These are phyloP conservation scores for Starmerella geochares DNA, from an alignment of 805 yeast species.

Conservation along the genomic window DNA sequence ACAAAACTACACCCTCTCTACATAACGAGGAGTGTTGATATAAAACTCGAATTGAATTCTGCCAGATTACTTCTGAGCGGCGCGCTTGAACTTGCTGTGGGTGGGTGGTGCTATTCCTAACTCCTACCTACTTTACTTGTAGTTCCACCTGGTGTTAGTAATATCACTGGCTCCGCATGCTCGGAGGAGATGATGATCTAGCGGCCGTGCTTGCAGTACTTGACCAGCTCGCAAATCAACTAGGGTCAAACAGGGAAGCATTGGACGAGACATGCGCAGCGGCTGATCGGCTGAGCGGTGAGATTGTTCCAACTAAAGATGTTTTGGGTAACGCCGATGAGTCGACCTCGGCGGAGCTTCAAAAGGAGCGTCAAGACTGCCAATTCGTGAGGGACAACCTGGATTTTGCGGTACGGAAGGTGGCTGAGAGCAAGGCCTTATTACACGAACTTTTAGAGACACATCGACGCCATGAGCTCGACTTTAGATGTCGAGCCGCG, in stretches of 20 bases:
- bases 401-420: background rate
- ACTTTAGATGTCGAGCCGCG: constrained; percentile 5
- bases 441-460: constrained; percentile 6
- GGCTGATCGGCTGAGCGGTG: constrained; percentile 24
- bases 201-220: constrained; percentile 24
- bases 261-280: constrained; percentile 19
- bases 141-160: background rate
- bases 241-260: constrained; percentile 22
- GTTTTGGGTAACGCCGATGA: constrained; percentile 11
- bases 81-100: too few relatives aligned
- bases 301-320: constrained; percentile 14
- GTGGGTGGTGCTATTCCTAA: too few relatives aligned
- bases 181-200: constrained; percentile 27
- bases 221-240: constrained; percentile 21
- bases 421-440: constrained; percentile 6
- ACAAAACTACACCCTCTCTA: too few relatives aligned
- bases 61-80: too few relatives aligned
- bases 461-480: constrained; percentile 11
- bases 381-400: constrained; percentile 8
- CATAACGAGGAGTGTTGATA: too few relatives aligned
- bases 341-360: constrained; percentile 3
- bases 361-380: constrained; percentile 14
- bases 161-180: constrained; percentile 7
- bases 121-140: too few relatives aligned
- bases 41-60: background rate